Evolutionary conservation across 1,284 basidiomycete species (phyloP).

Genomic region (Meira nashicola): DNA sequence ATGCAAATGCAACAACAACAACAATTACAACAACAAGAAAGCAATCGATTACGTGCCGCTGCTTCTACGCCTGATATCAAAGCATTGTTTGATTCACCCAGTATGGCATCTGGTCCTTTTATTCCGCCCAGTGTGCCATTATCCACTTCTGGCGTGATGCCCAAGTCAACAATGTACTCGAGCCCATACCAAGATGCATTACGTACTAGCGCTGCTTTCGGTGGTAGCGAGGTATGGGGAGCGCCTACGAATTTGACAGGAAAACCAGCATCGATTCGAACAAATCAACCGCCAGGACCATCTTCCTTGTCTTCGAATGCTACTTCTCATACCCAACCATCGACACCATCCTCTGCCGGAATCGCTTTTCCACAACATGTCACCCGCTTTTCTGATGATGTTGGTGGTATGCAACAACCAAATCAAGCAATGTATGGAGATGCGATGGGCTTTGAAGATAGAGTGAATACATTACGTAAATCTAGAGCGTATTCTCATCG

Average conservation of each 20-base stretch:
- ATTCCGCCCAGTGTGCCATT: slow-evolving; percentile 30
- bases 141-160: slow-evolving; percentile 12
- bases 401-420: slow-evolving; percentile 8
- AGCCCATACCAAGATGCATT: background rate
- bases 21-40: slow-evolving; percentile 7
- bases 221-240: background rate
- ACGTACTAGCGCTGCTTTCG: background rate
- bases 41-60: slow-evolving; percentile 66
- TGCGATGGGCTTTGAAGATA: slow-evolving; percentile 35
- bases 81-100: slow-evolving; percentile 69
- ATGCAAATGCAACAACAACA: background rate
- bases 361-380: slow-evolving; percentile 14
- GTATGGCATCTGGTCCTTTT: slow-evolving; percentile 51
- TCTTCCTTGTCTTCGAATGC: background rate
- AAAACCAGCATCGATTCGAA: background rate
- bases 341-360: background rate
- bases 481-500: slow-evolving; percentile 42
- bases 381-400: slow-evolving; percentile 9
- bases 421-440: slow-evolving; percentile 20
- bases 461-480: slow-evolving; percentile 34
- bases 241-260: background rate
- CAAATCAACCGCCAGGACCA: background rate
- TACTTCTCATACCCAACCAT: background rate
- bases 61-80: slow-evolving; percentile 91
- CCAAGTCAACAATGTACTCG: slow-evolving; percentile 33